Evolutionary conservation across 257 asterid species (phyloP), one percentile per base, ranked within the genome.

Genomic region (Nicotiana noctiflora): DNA sequence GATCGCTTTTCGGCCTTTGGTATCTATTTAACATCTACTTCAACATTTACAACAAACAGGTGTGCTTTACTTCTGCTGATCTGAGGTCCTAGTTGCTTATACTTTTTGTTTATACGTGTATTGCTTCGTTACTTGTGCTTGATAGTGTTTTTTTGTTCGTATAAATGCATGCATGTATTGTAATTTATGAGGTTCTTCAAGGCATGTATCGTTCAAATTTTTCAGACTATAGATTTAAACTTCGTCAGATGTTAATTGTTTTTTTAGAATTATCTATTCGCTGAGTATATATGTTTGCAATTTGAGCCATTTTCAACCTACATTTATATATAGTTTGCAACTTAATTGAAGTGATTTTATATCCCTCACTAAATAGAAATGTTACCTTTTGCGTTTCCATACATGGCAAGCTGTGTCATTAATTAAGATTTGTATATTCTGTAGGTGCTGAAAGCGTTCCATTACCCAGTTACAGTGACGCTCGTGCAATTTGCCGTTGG

Each of bases 21-120:
- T 94, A 91, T 86, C 84, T 94, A 9, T 94, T 96, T 52, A 96
- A 96, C 74, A 94, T 94, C 89, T 96, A 91, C 93, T 96, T 96
- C 92, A 96, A 96, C 81, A 92, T 96, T 81, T 94, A 96, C 81
- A 94, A 96, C 87, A 96, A 96, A 80, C 98, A 94, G 98, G 98
- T 93, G 6, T 10, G 2, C 44, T 74, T 34, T 46, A 68, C 46
- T 40, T 40, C 46, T 40, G 49, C 8, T 40, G 49, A 40, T 40
- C 8, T 40, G 12, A 8, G 8, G 8, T 37, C n/a, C 55, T 52
- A n/a, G 17, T 67, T 67, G 55, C 11, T 67, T 7, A 2, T n/a
- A 34, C 55, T 17, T 67, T 65, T 67, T 67, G 31, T 37, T 67
- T 7, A 1, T 18, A 34, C 29, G 55, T 67, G 3, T 18, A 32